phyloP scores from a whole-genome alignment of 2,329 filamentous ascomycete genomes.

The Epichloe brachyelytri region DNA sequence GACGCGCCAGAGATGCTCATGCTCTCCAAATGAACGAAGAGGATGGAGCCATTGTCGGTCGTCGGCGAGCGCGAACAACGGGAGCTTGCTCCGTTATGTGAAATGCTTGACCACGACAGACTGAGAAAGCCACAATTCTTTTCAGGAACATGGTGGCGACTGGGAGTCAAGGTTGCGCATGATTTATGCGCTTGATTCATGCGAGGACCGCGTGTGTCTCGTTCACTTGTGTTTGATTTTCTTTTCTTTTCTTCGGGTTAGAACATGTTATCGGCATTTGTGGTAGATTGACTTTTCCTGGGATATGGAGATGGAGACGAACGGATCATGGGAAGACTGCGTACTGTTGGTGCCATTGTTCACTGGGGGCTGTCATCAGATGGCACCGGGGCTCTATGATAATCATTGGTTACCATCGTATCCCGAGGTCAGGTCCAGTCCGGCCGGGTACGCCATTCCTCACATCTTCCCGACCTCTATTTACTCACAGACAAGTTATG shows the following conservation, averaged over 20 bases:
- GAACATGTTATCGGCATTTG: not conserved
- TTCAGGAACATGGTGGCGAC: not conserved
- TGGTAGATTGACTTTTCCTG: not conserved
- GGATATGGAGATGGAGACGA: not conserved
- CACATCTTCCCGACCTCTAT: too few relatives aligned
- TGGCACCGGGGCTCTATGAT: too few relatives aligned
- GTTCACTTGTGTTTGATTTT: not conserved
- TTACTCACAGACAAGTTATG: not conserved
- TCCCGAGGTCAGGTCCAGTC: too few relatives aligned
- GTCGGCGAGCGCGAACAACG: conserved; percentile 51
- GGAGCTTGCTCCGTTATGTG: conserved; percentile 53
- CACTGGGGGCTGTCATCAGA: too few relatives aligned
- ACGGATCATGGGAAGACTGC: not conserved
- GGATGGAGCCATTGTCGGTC: conserved; percentile 45
- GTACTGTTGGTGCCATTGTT: too few relatives aligned
- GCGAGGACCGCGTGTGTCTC: not conserved
- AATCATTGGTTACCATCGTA: too few relatives aligned
- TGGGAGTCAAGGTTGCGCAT: not conserved
- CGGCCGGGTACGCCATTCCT: too few relatives aligned
- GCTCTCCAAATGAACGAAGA: conserved; percentile 71
- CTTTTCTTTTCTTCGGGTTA: not conserved
- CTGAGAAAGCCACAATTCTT: not conserved
- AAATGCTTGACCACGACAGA: conserved; percentile 12
- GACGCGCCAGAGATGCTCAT: conserved; percentile 71
- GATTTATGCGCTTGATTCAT: not conserved